Base-by-base conservation (phyloP, 345 rosid genomes). In the Bruguiera sexangula region DNA sequence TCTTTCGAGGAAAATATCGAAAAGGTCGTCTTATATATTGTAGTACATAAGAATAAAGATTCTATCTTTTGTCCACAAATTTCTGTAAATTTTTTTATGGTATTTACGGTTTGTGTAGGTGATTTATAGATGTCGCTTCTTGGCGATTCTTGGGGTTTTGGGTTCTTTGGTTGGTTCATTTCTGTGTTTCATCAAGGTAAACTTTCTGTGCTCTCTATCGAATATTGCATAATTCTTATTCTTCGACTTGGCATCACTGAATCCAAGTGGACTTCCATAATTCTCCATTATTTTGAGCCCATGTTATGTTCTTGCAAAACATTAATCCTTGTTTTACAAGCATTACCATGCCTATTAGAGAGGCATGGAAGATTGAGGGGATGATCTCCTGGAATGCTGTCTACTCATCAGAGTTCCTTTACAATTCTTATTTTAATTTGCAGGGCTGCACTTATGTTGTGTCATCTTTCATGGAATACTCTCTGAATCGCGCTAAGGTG, bases 151-250 rank as follows among this genome's bases (percentile, higher is more conserved):
- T 26, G 96, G 86, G 61, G 92, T 91, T 50, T 70, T 83, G 52
- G 96, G 98, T 3, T 90, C 96, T 67, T 67, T 93, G 73, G 51
- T 85, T 0, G 98, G 98, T 36, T 88, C 96, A 31, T 60, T 93
- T 56, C 73, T 87, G 21, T 90, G 96, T 76, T 93, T 93, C 81
- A 75, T 90, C 76, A 88, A 89, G 96, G 96, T 88, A 67, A 37
- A 39, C 6, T 13, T 65, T 30, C 21, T 26, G 21, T 46, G 27
- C 51, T 22, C 15, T 54, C 69, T 43, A 6, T 22, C 60, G 22
- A 55, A 22, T 20, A 22, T 22, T 4, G 60, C 29, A 24, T 22
- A 24, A 56, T 56, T 56, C 30, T 56, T 56, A 7, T 56, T 43
- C 50, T 43, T 43, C 50, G 0, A 43, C 50, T 3, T 43, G 5